Evolutionary conservation across 768 basidiomycete species (phyloP).

Genomic region (Pleurotus platypus): DNA sequence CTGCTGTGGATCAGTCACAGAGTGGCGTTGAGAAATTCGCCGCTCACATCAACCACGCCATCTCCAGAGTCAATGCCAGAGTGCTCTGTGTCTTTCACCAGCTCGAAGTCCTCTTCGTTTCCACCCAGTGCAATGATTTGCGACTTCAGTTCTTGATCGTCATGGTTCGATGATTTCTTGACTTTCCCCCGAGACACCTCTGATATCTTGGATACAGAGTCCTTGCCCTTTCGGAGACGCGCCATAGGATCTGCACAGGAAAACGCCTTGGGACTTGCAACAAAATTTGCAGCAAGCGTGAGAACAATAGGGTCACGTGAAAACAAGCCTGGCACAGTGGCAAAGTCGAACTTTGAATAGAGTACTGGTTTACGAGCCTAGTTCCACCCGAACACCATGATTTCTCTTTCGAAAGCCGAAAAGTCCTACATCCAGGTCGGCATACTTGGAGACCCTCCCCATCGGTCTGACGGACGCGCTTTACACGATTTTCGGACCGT

Average conservation of each 20-base stretch:
- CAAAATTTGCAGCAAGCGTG: too few relatives aligned
- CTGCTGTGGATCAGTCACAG: conserved; percentile 18
- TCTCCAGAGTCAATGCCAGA: conserved; percentile 21
- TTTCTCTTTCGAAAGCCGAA: conserved; percentile 71
- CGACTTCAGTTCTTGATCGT: conserved; percentile 20
- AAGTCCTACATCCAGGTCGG: conserved; percentile 72
- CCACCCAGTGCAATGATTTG: conserved; percentile 43
- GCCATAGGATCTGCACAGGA: conserved; percentile 15
- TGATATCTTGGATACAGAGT: not conserved
- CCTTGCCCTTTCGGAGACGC: conserved; percentile 21
- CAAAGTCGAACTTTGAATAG: too few relatives aligned
- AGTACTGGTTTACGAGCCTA: too few relatives aligned
- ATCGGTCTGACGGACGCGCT: conserved; percentile 75
- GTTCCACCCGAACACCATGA: too few relatives aligned
- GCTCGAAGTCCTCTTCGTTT: conserved; percentile 40
- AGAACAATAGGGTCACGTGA: too few relatives aligned
- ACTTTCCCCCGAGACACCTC: conserved; percentile 7
- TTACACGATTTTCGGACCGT: conserved; percentile 66
- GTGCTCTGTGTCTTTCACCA: conserved; percentile 37
- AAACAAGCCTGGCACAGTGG: too few relatives aligned
- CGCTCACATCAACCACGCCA: conserved; percentile 28
- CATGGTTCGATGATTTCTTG: conserved; percentile 11
- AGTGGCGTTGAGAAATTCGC: not conserved
- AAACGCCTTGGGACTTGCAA: not conserved
- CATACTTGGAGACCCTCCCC: conserved; percentile 51